Conservation (phyloP, 2,329 filamentous ascomycete species). For the Aureobasidium leucospermi region DNA sequence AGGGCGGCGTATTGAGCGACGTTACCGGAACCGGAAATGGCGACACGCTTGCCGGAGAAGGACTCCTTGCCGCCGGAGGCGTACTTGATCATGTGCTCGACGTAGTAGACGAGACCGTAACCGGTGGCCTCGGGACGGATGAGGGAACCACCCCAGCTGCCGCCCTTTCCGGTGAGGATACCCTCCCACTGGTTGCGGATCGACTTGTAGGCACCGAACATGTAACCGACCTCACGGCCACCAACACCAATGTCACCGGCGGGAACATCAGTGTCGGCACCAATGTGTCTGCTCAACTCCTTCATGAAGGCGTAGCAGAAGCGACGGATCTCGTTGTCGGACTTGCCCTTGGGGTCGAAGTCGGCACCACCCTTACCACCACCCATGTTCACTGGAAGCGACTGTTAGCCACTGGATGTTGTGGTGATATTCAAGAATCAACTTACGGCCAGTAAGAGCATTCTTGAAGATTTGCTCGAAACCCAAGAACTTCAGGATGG, state of each 20-base stretch:
- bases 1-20: conserved; percentile 96
- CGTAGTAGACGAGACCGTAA: conserved; percentile 94
- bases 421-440: background rate
- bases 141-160: conserved; percentile 83
- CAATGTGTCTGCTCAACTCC: conserved; percentile 91
- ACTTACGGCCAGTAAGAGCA: conserved; percentile 86
- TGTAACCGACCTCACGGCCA: conserved; percentile 83
- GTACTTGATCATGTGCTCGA: conserved; percentile 90
- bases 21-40: conserved; percentile 94
- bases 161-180: conserved; percentile 91
- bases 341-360: conserved; percentile 99
- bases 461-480: conserved; percentile 99
- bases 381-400: conserved; percentile 69
- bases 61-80: conserved; percentile 69
- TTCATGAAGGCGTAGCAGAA: conserved; percentile 97
- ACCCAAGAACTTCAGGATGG: conserved; percentile 87
- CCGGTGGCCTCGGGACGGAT: conserved; percentile 96
- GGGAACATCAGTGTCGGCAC: conserved; percentile 90
- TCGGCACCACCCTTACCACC: conserved; percentile 97
- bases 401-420: conserved; percentile 12
- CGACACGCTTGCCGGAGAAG: conserved; percentile 86
- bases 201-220: conserved; percentile 90
- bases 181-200: conserved; percentile 90
- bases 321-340: conserved; percentile 91
- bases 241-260: conserved; percentile 95